These are phyloP conservation scores for Syncephalis fuscata DNA, from an alignment of 371 early-diverging fungal genomes.

Conservation along the genomic window DNA sequence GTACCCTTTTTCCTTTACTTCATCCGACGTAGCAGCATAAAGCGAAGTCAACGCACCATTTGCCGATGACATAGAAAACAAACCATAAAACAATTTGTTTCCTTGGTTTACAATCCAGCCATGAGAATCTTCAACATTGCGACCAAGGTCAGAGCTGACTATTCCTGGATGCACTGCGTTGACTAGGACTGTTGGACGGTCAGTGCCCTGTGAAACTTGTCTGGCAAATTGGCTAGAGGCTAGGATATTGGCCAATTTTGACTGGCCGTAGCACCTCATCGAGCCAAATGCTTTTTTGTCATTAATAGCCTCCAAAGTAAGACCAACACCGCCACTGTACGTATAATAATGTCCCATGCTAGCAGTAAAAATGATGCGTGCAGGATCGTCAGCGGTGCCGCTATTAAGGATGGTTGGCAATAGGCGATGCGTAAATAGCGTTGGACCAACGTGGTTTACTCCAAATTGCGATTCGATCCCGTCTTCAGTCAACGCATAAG, in stretches of 20 bases:
- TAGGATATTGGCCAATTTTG: background rate
- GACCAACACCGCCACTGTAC: background rate
- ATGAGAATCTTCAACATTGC: background rate
- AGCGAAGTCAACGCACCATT: constrained; percentile 21
- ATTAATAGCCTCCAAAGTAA: background rate
- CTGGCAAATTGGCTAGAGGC: background rate
- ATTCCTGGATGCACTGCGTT: background rate
- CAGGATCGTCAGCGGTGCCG: background rate
- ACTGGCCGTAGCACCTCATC: background rate
- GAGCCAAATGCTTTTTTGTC: too few relatives aligned
- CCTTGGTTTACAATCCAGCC: background rate
- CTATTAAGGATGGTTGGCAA: background rate
- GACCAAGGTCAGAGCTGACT: background rate
- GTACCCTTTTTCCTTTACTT: constrained; percentile 17
- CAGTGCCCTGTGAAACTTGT: background rate
- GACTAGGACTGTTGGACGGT: background rate
- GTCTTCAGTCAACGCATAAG: background rate
- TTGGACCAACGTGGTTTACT: background rate
- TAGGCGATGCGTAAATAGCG: background rate
- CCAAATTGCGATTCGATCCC: background rate
- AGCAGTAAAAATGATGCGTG: background rate
- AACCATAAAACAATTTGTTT: background rate
- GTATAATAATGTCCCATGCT: background rate
- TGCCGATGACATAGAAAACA: constrained; percentile 1
- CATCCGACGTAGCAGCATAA: constrained; percentile 16